Evolutionary conservation across 192 early-diverging fungal species (phyloP), one percentile per base, ranked within the genome.

Genomic region (Oehlia diaphana): DNA sequence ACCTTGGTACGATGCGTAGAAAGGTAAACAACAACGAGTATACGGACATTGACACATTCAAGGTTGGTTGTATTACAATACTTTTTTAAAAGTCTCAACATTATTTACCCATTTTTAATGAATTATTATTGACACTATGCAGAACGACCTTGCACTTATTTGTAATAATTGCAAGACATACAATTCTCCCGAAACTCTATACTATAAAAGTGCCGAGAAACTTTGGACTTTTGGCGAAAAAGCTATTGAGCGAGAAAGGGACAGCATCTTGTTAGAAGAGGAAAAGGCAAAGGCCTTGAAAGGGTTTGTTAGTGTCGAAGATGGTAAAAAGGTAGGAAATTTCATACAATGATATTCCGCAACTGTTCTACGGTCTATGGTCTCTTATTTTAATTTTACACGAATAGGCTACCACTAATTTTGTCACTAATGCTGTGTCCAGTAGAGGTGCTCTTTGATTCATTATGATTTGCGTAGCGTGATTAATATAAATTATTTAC

Each of bases 1-100:
- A 98, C 77, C 89, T 98, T 77, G 92, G 92, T 12, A 96, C 96
- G 6, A 96, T 98, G 92, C 86, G 89, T 74, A 80, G 87, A 58
- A 97, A 96, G 80, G 85, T 96, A 4, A 81, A 88, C 14, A 77
- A 83, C 2, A 82, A 87, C 12, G 77, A 82, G 78, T 98, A 98
- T 81, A 82, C 66, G 13, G 81, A 86, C 37, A 91, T 93, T 37
- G 89, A 87, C 44, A 88, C 92, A 31, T 96, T 98, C 83, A 78
- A 78, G 77, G 77, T 68, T 31, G 16, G 33, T 19, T 26, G 23
- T 16, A 37, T 7, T 31, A 68, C 12, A 16, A 31, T 28, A 50
- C n/a, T 12, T 12, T 31, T 26, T 72, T 50, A 7, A 58, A 50
- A 4, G 47, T 42, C 4, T 74, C 33, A 23, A 9, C 26, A n/a